These are phyloP conservation scores for Piromyces finnis DNA, from an alignment of 192 early-diverging fungal species.

Conservation along the genomic window DNA sequence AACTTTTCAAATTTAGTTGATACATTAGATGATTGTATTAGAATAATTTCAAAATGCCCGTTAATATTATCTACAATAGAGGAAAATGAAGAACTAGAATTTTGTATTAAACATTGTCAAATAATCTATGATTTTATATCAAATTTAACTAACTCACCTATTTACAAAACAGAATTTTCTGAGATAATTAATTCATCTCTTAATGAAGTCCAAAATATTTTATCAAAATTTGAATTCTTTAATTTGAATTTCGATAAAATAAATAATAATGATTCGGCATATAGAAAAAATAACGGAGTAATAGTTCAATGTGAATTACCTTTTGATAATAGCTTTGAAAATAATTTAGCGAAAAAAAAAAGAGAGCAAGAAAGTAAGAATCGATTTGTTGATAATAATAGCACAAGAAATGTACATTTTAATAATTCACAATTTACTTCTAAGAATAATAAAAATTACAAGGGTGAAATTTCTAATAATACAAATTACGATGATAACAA, in stretches of 20 bases:
- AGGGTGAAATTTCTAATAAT: neutral
- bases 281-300: neutral
- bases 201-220: neutral
- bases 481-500: neutral
- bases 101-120: neutral
- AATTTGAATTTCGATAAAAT: neutral
- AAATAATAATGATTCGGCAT: neutral
- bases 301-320: neutral
- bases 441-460: neutral
- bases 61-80: neutral
- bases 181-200: neutral
- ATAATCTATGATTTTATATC: neutral
- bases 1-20: neutral
- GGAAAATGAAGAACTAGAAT: neutral
- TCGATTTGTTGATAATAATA: neutral
- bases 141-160: neutral
- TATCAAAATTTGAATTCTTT: neutral
- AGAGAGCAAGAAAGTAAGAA: neutral
- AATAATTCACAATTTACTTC: neutral
- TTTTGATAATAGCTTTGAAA: neutral
- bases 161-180: neutral
- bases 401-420: neutral
- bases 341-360: neutral
- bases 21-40: neutral
- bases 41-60: neutral